Evolutionary conservation across 31 red algal species (phyloP).

Genomic region (Odonthalia washingtoniensis): DNA sequence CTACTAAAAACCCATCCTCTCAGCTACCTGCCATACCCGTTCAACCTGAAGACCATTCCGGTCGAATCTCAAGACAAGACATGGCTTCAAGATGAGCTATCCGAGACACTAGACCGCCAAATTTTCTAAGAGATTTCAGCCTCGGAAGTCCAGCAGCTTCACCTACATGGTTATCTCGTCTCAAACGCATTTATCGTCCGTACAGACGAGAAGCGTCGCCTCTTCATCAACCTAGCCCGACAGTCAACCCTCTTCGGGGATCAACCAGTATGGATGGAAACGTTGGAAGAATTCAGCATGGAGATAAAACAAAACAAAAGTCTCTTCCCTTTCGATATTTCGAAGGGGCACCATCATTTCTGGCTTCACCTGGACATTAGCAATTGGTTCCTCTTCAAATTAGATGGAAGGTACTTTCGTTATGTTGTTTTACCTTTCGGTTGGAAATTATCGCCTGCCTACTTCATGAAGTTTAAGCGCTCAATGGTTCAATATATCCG

Average conservation of each 20-base stretch:
- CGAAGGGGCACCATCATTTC: constrained; percentile 21
- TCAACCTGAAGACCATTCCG: too few relatives aligned
- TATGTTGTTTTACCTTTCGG: constrained; percentile 35
- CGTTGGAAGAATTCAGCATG: constrained; percentile 1
- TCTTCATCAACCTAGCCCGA: neutral
- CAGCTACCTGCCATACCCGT: too few relatives aligned
- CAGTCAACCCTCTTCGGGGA: neutral
- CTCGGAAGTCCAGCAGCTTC: too few relatives aligned
- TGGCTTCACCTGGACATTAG: constrained; percentile 26
- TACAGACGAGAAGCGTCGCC: neutral
- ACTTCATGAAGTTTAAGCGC: constrained; percentile 23
- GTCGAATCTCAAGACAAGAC: too few relatives aligned
- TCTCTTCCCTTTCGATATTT: constrained; percentile 44
- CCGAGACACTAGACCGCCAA: too few relatives aligned
- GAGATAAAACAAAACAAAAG: constrained; percentile 1
- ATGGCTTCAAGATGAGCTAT: too few relatives aligned
- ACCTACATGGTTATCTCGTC: neutral
- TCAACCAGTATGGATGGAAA: constrained; percentile 32
- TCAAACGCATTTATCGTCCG: neutral
- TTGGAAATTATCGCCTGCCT: too few relatives aligned
- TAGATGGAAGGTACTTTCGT: constrained; percentile 14
- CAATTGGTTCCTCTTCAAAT: constrained; percentile 35
- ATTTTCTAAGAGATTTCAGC: too few relatives aligned
- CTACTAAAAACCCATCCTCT: too few relatives aligned
- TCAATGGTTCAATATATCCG: constrained; percentile 32